phyloP scores from a whole-genome alignment of 192 early-diverging fungal species.

The Umbelopsis isabellina region DNA sequence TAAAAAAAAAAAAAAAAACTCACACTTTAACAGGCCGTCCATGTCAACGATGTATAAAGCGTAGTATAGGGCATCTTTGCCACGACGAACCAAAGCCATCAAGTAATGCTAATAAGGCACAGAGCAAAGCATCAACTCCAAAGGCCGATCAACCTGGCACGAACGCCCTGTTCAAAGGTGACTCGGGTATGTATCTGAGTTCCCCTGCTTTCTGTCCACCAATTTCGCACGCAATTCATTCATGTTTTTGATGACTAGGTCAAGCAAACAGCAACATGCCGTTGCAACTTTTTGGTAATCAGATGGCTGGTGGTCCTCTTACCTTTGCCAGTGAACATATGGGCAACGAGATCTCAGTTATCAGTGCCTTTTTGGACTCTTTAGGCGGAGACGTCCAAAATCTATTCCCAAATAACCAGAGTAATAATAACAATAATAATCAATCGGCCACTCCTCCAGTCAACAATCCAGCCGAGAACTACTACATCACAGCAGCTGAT shows the following conservation, averaged over 20 bases:
- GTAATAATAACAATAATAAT: neutral
- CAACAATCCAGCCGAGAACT: conserved; percentile 75
- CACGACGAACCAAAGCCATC: conserved; percentile 78
- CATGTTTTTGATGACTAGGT: neutral
- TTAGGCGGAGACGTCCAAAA: conserved; percentile 45
- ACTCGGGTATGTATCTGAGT: neutral
- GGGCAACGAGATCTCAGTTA: conserved; percentile 82
- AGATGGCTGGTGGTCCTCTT: conserved; percentile 55
- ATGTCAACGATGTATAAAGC: conserved; percentile 94
- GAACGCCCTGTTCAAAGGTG: neutral
- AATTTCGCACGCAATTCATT: neutral
- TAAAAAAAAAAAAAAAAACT: too few relatives aligned
- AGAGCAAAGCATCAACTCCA: neutral
- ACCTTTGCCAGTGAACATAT: conserved; percentile 77
- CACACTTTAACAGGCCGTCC: conserved; percentile 74
- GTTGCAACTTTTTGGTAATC: conserved; percentile 41
- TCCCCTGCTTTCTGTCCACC: neutral
- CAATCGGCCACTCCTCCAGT: conserved; percentile 25
- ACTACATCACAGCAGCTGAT: conserved; percentile 92
- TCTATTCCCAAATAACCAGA: conserved; percentile 16
- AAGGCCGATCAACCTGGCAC: conserved; percentile 2
- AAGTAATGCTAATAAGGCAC: conserved; percentile 8
- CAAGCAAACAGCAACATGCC: conserved; percentile 36
- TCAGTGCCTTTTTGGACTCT: conserved; percentile 67
- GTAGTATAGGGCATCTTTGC: conserved; percentile 93